phyloP scores from a whole-genome alignment of 2,329 filamentous ascomycete genomes.

The Penicillium sp. region DNA sequence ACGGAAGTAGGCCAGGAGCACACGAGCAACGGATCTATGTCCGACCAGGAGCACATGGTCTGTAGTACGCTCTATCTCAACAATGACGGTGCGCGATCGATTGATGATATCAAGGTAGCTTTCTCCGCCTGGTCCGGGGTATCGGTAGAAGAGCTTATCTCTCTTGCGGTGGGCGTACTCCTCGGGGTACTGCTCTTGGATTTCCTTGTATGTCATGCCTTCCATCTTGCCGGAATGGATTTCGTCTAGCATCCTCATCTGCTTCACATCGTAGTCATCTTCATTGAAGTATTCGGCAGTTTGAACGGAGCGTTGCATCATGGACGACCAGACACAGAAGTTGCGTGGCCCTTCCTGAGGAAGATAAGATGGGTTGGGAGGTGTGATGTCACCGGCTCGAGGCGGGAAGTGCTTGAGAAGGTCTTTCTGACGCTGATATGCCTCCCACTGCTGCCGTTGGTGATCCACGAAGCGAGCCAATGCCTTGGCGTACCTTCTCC shows the following conservation, averaged over 20 bases:
- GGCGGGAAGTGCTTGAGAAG: slow-evolving; percentile 83
- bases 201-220: slow-evolving; percentile 91
- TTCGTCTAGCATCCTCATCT: slow-evolving; percentile 97
- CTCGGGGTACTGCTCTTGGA: slow-evolving; percentile 72
- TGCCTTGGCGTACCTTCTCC: slow-evolving; percentile 73
- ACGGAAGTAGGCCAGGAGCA: slow-evolving; percentile 95
- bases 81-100: slow-evolving; percentile 88
- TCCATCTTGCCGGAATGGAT: slow-evolving; percentile 91
- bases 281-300: slow-evolving; percentile 91
- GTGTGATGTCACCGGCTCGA: slow-evolving; percentile 83
- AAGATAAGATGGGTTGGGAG: slow-evolving; percentile 80
- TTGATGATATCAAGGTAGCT: slow-evolving; percentile 97
- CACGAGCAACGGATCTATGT: slow-evolving; percentile 86
- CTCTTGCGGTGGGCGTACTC: slow-evolving; percentile 77
- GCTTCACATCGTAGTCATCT: slow-evolving; percentile 93
- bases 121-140: slow-evolving; percentile 92
- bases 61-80: slow-evolving; percentile 94
- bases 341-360: slow-evolving; percentile 67
- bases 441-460: slow-evolving; percentile 78
- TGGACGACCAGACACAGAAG: slow-evolving; percentile 98
- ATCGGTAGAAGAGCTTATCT: slow-evolving; percentile 95
- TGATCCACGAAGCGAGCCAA: slow-evolving; percentile 80
- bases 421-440: slow-evolving; percentile 76
- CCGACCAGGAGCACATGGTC: slow-evolving; percentile 92
- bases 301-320: slow-evolving; percentile 86